phyloP scores from a whole-genome alignment of 139 green algal genomes.

The Pycnococcus provasolii region DNA sequence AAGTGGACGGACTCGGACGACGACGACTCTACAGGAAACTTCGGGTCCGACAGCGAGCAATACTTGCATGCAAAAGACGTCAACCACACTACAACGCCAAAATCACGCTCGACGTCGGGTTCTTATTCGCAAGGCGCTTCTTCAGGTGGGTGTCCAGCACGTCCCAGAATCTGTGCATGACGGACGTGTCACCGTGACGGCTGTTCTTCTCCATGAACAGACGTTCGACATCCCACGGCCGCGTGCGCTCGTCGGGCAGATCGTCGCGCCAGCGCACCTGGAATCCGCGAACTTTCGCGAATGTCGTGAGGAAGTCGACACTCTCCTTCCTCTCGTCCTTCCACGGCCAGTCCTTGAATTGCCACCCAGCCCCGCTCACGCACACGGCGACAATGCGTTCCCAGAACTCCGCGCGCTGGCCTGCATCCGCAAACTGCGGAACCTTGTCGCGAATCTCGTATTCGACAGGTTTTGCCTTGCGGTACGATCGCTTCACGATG shows the following conservation, averaged over 20 bases:
- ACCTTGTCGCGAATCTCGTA: conserved; percentile 18
- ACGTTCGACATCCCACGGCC: conserved; percentile 8
- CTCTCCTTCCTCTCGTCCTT: not conserved
- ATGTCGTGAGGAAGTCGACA: conserved; percentile 6
- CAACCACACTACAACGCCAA: no score
- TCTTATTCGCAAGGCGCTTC: not conserved
- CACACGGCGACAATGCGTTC: conserved; percentile 10
- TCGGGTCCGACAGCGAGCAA: no score
- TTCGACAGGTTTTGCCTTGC: not conserved
- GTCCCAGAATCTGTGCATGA: conserved; percentile 8
- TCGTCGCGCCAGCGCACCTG: conserved; percentile 5
- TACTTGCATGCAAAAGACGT: no score
- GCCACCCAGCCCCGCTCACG: conserved; percentile 14
- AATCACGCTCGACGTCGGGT: no score
- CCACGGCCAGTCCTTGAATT: conserved; percentile 28
- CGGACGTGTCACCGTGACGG: conserved; percentile 10
- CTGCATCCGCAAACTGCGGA: not conserved
- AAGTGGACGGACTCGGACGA: no score
- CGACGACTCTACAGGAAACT: no score
- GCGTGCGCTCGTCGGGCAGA: not conserved
- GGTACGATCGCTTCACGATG: conserved; percentile 4
- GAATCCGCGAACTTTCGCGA: conserved; percentile 7
- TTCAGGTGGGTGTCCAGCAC: conserved; percentile 8
- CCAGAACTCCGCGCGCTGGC: not conserved
- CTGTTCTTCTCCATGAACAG: not conserved